Evolutionary conservation across 2,329 filamentous ascomycete genomes (phyloP).

Genomic region (Venturiaceae sp.): DNA sequence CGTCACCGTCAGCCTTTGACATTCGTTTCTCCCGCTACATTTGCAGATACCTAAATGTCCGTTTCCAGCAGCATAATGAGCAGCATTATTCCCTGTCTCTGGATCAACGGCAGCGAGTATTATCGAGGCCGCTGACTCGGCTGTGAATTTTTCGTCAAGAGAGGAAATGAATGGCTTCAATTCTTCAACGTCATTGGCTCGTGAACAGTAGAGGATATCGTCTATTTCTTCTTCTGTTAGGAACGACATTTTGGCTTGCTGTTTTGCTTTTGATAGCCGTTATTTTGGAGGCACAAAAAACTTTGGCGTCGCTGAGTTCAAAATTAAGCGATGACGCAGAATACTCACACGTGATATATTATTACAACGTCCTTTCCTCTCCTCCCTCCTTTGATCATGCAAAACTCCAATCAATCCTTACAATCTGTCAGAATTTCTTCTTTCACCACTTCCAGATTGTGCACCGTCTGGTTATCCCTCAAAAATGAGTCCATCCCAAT

Average conservation of each 20-base stretch:
- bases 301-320: background rate
- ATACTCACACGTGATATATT: too few species aligned
- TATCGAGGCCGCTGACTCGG: constrained; percentile 48
- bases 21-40: background rate
- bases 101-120: constrained; percentile 62
- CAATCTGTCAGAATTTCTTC: too few species aligned
- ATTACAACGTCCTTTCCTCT: too few species aligned
- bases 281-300: background rate
- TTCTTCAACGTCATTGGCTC: constrained; percentile 64
- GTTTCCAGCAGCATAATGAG: constrained; percentile 92
- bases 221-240: constrained; percentile 75
- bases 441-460: too few species aligned
- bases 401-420: too few species aligned
- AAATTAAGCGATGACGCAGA: background rate
- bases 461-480: too few species aligned
- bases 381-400: too few species aligned
- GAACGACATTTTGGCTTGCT: constrained; percentile 10
- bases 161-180: constrained; percentile 50
- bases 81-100: constrained; percentile 63
- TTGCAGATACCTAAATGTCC: constrained; percentile 57
- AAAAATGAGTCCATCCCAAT: too few species aligned
- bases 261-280: background rate
- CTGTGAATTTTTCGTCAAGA: constrained; percentile 52
- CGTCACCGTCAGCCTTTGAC: background rate
- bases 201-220: constrained; percentile 81